Percentiles rank a stretch among this genome's conserved stretches.
Evolutionary conservation across 805 yeast species (phyloP).

Genomic region (Kurtzmaniella cleridarum): DNA sequence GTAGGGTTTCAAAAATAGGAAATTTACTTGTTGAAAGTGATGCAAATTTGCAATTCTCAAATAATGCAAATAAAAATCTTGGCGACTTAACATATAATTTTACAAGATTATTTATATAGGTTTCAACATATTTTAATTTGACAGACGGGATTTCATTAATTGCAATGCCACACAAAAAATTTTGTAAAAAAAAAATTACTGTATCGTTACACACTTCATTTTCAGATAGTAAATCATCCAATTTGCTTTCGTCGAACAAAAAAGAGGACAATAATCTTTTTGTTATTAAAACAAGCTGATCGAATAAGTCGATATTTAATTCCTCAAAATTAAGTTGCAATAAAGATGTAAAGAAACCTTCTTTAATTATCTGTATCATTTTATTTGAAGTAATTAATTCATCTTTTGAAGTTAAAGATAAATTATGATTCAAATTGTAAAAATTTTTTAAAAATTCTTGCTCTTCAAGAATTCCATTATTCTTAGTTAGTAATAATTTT

Average conservation of each 20-base stretch:
- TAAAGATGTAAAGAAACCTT: background rate
- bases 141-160: too few relatives aligned
- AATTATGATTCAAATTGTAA: background rate
- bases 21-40: too few relatives aligned
- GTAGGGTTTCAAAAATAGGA: too few relatives aligned
- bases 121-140: too few relatives aligned
- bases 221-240: background rate
- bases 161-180: background rate
- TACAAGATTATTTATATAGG: too few relatives aligned
- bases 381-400: background rate
- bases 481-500: background rate
- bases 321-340: background rate
- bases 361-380: background rate
- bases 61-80: too few relatives aligned
- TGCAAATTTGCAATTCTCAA: too few relatives aligned
- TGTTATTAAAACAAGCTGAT: constrained; percentile 8
- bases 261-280: constrained; percentile 8
- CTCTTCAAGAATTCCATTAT: background rate
- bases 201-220: background rate
- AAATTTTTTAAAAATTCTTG: background rate
- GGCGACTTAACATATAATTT: too few relatives aligned
- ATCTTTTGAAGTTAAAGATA: background rate
- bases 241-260: constrained; percentile 1
- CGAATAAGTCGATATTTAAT: constrained; percentile 5
- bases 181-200: background rate